Evolutionary conservation across 1,284 basidiomycete genomes (phyloP), one percentile per base, ranked within the genome.

Genomic region (Leccinum subrobustum): DNA sequence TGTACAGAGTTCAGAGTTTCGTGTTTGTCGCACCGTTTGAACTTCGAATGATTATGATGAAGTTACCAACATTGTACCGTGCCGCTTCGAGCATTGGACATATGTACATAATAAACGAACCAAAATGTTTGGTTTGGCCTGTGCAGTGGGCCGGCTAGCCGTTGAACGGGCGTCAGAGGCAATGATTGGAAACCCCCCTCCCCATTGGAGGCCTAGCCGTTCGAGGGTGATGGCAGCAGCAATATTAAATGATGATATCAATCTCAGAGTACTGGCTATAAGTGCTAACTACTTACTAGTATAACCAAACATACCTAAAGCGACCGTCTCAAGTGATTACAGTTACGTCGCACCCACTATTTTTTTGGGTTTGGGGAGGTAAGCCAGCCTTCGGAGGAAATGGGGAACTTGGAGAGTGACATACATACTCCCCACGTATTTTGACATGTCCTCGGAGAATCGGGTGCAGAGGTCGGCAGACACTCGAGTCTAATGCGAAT

Each of bases 381-480:
- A 8, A 53, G 56, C 16, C 20, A 9, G 16, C 18, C 35, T 23
- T 54, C 39, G 9, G 39, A 20, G 54, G 64, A 53, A 60, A 63
- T 27, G 7, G 33, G 42, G 18, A 44, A 44, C 44, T 20, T 20
- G n/a, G 6, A 58, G 16, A 23, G 27, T 11, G 29, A 20, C n/a
- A 27, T 35, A 48, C 51, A 8, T 18, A 12, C 31, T 5, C 33
- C 33, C 47, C 7, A 57, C 18, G 27, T 42, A 12, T 50, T 14
- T 60, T 25, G 27, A 12, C 39, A 42, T 18, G 18, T 35, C 37
- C 44, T 54, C 52, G 53, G 48, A n/a, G 11, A 52, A 31, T 18
- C 51, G 51, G 48, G 23, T 23, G 14, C 7, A 29, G 27, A 52
- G 3, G 23, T 50, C 47, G 14, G 33, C 23, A 25, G 23, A 25